These are phyloP conservation scores for Aureobasidium sp. DNA, from an alignment of 2,329 filamentous ascomycete genomes.

Conservation along the genomic window DNA sequence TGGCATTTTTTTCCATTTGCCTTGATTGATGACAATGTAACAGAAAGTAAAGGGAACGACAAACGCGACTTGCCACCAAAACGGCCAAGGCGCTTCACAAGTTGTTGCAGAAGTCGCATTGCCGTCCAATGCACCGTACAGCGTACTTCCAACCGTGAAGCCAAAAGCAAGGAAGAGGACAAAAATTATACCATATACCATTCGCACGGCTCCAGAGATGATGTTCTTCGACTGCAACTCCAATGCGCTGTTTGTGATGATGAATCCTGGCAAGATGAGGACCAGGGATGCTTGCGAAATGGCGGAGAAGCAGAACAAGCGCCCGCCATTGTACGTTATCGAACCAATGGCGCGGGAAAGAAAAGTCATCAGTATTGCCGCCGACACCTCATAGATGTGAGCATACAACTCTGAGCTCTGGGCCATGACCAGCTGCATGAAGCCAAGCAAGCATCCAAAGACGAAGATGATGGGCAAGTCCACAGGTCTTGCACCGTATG, in stretches of 20 bases:
- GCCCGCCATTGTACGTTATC: conserved; percentile 29
- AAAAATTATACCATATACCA: conserved; percentile 41
- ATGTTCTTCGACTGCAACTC: conserved; percentile 38
- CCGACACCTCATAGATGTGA: conserved; percentile 38
- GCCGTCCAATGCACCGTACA: conserved; percentile 37
- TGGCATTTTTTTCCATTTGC: conserved; percentile 16
- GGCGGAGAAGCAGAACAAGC: conserved; percentile 39
- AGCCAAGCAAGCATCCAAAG: conserved; percentile 63
- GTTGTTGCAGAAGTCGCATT: conserved; percentile 33
- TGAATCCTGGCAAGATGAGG: conserved; percentile 38
- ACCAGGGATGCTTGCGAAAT: conserved; percentile 38
- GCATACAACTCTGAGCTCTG: conserved; percentile 61
- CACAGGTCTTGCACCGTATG: conserved; percentile 64
- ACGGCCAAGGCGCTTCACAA: conserved; percentile 38
- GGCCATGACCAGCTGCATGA: conserved; percentile 63
- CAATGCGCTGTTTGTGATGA: conserved; percentile 34
- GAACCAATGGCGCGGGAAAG: conserved; percentile 36
- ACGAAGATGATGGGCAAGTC: conserved; percentile 68
- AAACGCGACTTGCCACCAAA: conserved; percentile 56
- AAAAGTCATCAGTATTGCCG: conserved; percentile 37
- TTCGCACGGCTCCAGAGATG: conserved; percentile 36
- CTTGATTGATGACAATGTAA: conserved; percentile 67
- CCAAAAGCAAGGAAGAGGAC: conserved; percentile 40
- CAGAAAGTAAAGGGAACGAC: conserved; percentile 63
- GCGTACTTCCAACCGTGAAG: conserved; percentile 37